Conservation (phyloP, 2,329 filamentous ascomycete genomes). For the Colletotrichum sp. region DNA sequence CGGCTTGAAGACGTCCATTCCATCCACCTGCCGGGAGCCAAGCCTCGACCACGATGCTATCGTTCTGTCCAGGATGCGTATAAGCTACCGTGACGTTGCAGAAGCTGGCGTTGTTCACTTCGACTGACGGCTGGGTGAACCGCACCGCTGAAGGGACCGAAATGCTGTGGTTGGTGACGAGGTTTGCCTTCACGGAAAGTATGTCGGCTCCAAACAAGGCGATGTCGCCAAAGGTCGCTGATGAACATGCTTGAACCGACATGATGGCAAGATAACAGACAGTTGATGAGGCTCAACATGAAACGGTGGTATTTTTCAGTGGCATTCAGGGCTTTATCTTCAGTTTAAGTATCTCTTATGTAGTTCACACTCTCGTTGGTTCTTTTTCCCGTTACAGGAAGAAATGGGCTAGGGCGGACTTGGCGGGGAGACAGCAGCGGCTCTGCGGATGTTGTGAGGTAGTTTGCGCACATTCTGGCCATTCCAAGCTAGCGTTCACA, state of each 20-base stretch:
- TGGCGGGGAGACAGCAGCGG: not conserved
- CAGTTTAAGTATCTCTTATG: not conserved
- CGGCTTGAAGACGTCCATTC: constrained; percentile 32
- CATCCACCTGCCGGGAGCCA: constrained; percentile 29
- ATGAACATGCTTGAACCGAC: not conserved
- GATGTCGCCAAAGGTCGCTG: not conserved
- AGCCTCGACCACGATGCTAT: constrained; percentile 26
- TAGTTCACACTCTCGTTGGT: not conserved
- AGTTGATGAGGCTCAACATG: not conserved
- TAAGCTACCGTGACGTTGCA: constrained; percentile 34
- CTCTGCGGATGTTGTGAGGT: not conserved
- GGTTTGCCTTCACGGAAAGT: not conserved
- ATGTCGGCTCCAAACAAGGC: not conserved
- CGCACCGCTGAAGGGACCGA: not conserved
- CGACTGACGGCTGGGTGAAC: not conserved
- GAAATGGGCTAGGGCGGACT: not conserved
- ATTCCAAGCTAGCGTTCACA: not conserved
- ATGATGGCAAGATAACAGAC: not conserved
- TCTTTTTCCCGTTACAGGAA: not conserved
- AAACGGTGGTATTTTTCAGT: not conserved
- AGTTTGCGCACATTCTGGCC: not conserved
- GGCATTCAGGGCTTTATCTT: not conserved
- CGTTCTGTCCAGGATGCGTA: constrained; percentile 26
- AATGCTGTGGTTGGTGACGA: not conserved
- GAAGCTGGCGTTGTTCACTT: constrained; percentile 17